These are phyloP conservation scores for Syzygium malaccense DNA, from an alignment of 441 rosid species.

Conservation along the genomic window DNA sequence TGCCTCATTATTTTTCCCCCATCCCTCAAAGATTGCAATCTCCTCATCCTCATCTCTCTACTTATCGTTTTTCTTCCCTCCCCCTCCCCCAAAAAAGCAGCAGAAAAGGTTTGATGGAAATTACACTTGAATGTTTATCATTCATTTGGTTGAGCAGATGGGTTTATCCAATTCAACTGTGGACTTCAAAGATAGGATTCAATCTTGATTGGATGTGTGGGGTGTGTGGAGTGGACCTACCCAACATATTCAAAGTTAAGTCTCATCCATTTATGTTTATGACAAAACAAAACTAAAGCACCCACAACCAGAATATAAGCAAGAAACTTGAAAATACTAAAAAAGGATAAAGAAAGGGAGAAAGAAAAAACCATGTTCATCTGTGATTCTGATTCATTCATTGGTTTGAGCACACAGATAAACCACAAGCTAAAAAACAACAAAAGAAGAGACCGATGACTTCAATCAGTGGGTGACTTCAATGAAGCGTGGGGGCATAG, in stretches of 20 bases:
- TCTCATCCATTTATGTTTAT: neutral
- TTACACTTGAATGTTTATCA: neutral
- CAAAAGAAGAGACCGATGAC: neutral
- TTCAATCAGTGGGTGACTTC: neutral
- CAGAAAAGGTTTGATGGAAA: neutral
- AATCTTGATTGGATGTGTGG: neutral
- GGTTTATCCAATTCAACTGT: neutral
- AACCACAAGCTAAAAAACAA: neutral
- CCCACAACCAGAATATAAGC: neutral
- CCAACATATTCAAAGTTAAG: neutral
- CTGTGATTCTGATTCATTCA: neutral
- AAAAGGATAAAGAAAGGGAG: neutral
- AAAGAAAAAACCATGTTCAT: neutral
- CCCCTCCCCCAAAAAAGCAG: neutral
- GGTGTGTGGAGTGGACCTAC: neutral
- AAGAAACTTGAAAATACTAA: neutral
- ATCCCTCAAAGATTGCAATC: constrained; percentile 53
- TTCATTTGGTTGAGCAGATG: neutral
- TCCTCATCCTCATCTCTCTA: neutral
- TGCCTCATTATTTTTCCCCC: constrained; percentile 45
- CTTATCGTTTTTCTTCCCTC: constrained; percentile 18
- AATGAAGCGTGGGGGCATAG: neutral
- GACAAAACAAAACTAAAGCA: neutral
- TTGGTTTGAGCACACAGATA: neutral
- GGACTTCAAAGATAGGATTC: neutral